Evolutionary conservation across 202 grass and related monocot genomes (phyloP), one percentile per base, ranked within the genome.

Genomic region (Cymbopogon flexuosus): DNA sequence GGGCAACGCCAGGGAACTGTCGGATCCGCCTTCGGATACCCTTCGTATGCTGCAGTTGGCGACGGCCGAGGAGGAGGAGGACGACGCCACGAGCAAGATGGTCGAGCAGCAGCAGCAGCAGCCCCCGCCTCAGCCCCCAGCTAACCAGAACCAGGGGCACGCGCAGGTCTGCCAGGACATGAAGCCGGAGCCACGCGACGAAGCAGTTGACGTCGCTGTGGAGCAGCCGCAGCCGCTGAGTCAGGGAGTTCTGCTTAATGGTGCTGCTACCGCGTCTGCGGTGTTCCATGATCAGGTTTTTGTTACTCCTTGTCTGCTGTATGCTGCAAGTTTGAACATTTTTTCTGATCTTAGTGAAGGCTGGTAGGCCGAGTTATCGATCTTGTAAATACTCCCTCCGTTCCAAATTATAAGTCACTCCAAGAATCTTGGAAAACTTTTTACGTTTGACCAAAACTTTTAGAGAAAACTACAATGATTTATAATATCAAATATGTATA

Each of bases 31-130:
- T 8, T 96, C 90, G 46, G 90, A 91, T 80, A 90, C 83, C 15
- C 75, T 90, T 56, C 70, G 85, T 57, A 52, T 89, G 61, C 83
- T 88, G 83, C 96, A 93, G 45, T 77, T 99, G 65, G 83, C 79
- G 9, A 69, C 67, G 37, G 70, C 80, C 37, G 92, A 97, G 78
- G 92, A 95, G 81, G 92, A 96, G 81, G 92, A 99, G 71, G 95
- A 97, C 67, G 96, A 99, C 52, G 96, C 92, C 75, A 96, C 96
- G 52, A 99, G 96, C 83, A 96, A 91, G 85, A 75, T 91, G 61
- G 76, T 80, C 54, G 88, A 86, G 19, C 88, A 62, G 79, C 79
- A 78, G 49, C 76, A 22, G 40, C 74, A 1, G 18, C 43, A 6
- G 2, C 64, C 64, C 0, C 52, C 72, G 1, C 42, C 63, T 9